phyloP scores from a whole-genome alignment of 2,329 filamentous ascomycete genomes.

The Curvularia lunata region DNA sequence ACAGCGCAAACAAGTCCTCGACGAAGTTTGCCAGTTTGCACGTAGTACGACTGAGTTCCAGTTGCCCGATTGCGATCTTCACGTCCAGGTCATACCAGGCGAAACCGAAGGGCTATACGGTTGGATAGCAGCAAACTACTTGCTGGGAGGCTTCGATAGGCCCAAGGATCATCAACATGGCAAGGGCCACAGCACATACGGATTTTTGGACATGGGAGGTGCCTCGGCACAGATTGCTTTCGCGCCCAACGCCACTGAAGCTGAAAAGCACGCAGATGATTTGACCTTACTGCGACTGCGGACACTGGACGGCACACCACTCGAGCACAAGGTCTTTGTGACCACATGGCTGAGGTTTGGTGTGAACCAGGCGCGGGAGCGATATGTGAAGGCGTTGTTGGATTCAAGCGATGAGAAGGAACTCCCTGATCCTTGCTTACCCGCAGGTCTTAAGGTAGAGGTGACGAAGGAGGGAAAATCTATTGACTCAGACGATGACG shows the following conservation, averaged over 20 bases:
- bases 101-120: conserved; percentile 96
- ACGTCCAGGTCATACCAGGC: conserved; percentile 93
- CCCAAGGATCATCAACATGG: conserved; percentile 78
- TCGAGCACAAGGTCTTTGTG: conserved; percentile 90
- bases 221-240: conserved; percentile 98
- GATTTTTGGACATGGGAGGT: conserved; percentile 97
- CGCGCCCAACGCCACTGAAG: conserved; percentile 89
- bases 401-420: conserved; percentile 70
- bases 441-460: conserved; percentile 74
- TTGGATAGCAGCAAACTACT: conserved; percentile 96
- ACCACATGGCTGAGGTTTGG: conserved; percentile 97
- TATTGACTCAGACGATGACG: conserved; percentile 50
- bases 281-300: conserved; percentile 85
- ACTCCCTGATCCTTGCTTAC: conserved; percentile 89
- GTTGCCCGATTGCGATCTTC: conserved; percentile 85
- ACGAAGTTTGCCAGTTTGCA: conserved; percentile 83
- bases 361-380: conserved; percentile 87
- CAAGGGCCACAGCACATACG: conserved; percentile 91
- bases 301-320: conserved; percentile 75
- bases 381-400: conserved; percentile 80
- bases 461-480: conserved; percentile 74
- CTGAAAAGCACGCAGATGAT: conserved; percentile 86
- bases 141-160: conserved; percentile 87
- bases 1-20: conserved; percentile 75
- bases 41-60: conserved; percentile 77